A percentile compares a stretch with the other conserved stretches of the same genome.
phyloP scores from a whole-genome alignment of 1,284 basidiomycete species.

The Lignosus rhinocerotis region DNA sequence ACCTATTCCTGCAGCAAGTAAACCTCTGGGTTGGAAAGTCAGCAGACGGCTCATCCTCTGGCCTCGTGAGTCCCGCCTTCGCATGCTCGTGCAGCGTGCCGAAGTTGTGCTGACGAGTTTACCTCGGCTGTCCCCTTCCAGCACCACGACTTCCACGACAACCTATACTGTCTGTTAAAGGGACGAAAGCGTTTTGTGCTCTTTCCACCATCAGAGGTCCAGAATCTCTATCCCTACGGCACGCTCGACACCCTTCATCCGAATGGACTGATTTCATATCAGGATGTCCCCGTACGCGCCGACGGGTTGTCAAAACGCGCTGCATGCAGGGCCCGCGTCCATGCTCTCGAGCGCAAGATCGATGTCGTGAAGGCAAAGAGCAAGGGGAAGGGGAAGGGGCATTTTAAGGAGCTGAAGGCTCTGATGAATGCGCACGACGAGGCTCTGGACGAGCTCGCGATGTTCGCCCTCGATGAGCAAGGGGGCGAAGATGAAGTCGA shows the following conservation, averaged over 20 bases:
- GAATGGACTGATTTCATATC: constrained; percentile 36
- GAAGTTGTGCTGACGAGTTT: not conserved
- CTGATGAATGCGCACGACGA: constrained; percentile 29
- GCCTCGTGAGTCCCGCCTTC: constrained; percentile 26
- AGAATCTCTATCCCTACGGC: constrained; percentile 33
- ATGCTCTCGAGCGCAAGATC: constrained; percentile 30
- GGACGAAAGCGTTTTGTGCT: constrained; percentile 37
- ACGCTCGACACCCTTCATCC: constrained; percentile 27
- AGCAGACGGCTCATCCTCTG: constrained; percentile 33
- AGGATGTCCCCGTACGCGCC: constrained; percentile 29
- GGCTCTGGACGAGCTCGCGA: constrained; percentile 30
- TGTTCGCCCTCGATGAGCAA: constrained; percentile 27
- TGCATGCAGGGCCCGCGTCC: constrained; percentile 29
- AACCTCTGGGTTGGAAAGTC: constrained; percentile 37
- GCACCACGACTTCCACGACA: constrained; percentile 40
- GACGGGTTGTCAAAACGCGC: constrained; percentile 32
- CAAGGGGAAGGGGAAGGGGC: constrained; percentile 26
- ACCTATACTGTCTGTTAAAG: constrained; percentile 35
- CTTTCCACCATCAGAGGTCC: constrained; percentile 31
- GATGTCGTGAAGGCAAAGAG: constrained; percentile 21
- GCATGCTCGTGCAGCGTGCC: not conserved
- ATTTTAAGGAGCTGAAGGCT: constrained; percentile 25
- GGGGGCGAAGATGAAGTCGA: constrained; percentile 27
- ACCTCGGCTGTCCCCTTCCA: constrained; percentile 2
- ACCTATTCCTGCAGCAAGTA: constrained; percentile 35